These are phyloP conservation scores for Sporopachydermia lactativora DNA, from an alignment of 805 yeast genomes.

Conservation along the genomic window DNA sequence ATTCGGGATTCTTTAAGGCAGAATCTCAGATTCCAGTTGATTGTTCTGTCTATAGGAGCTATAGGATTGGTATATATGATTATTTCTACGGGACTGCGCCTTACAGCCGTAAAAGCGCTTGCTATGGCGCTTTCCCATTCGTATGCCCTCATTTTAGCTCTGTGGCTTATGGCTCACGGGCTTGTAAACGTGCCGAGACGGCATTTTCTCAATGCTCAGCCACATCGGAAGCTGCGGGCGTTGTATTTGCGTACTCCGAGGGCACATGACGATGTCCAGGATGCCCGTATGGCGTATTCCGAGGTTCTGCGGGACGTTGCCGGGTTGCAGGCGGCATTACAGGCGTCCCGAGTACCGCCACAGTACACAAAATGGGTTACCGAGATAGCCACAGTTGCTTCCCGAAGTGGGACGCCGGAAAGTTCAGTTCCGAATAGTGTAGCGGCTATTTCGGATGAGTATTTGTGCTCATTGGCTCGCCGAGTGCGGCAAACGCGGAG, in stretches of 20 bases:
- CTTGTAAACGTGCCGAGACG: constrained; percentile 50
- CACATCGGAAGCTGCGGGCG: constrained; percentile 22
- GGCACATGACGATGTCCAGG: constrained; percentile 46
- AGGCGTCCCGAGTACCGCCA: no score
- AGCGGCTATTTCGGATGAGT: constrained; percentile 21
- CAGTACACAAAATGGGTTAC: constrained; percentile 11
- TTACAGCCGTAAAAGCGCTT: constrained; percentile 46
- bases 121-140: constrained; percentile 67
- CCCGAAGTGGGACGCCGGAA: background rate
- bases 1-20: constrained; percentile 42
- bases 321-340: no score
- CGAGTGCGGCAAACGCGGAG: constrained; percentile 38
- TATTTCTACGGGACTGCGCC: constrained; percentile 36
- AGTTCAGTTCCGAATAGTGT: background rate
- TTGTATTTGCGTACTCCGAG: constrained; percentile 42
- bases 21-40: constrained; percentile 46
- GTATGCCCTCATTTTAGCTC: constrained; percentile 57
- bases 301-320: constrained; percentile 47
- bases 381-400: constrained; percentile 10
- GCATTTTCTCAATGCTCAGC: constrained; percentile 19
- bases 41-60: constrained; percentile 37
- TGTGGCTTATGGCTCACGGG: constrained; percentile 82
- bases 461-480: constrained; percentile 36
- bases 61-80: constrained; percentile 47
- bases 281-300: constrained; percentile 43